Base-by-base conservation (phyloP, 2,329 filamentous ascomycete genomes). In the Cladophialophora yegresii region DNA sequence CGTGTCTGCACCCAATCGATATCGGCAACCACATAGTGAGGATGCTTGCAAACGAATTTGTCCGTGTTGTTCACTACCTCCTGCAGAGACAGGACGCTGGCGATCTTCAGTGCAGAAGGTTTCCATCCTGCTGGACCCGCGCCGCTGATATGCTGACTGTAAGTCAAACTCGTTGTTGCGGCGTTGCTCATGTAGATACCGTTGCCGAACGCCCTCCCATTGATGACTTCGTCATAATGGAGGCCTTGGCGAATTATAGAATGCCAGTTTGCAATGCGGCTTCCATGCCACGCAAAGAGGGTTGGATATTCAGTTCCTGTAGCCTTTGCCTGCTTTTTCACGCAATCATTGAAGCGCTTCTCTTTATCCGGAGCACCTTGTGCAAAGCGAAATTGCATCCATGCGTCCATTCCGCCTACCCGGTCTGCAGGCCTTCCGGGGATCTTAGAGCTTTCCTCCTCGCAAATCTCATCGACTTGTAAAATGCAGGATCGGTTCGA, bases 331-430 rank as follows among this genome's bases (percentile, higher is more conserved):
- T 82, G 80, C 4, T 77, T 72, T 43, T 81, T 79, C 2, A 95
- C 81, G 13, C 87, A 85, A 23, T 85, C 76, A 6, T 87, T 78
- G 73, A 97, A 96, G 1, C 85, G 82, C 36, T 88, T 81, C 73
- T 97, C 93, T 72, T 93, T 96, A 72, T 96, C 91, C 0, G 92
- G 92, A 0, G 91, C 89, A 8, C 92, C 93, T 80, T 96, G 93
- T 0, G 89, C 88, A 70, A 97, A 92, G 30, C 91, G 85, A 72
- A 96, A 97, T 74, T 96, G 92, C 62, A 91, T 81, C 83, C 87
- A 93, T 2, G 77, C 80, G 0, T 80, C 72, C 78, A 93, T 86
- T 0, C 88, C 88, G 26, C 78, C 79, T 2, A 95, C 82, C 10
- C 81, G 82, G 66, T 87, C 81, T 40, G 79, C 47, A 12, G 47